These are phyloP conservation scores for Taphrina wiesneri DNA, from an alignment of 1,139 yeast species.

Conservation along the genomic window DNA sequence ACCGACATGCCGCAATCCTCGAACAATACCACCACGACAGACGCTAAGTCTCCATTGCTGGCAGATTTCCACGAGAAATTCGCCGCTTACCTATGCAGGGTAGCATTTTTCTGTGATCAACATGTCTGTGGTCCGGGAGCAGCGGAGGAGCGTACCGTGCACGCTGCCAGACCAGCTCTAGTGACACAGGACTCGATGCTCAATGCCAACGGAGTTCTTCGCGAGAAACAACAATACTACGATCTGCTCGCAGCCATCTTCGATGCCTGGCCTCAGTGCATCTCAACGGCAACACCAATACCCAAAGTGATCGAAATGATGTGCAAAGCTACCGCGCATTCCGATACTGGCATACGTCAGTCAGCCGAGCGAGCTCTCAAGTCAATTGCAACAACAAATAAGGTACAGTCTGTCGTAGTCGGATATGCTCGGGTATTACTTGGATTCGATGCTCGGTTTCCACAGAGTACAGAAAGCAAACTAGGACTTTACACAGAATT, in stretches of 20 bases:
- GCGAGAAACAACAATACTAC: conserved; percentile 47
- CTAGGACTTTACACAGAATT: conserved; percentile 75
- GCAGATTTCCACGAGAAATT: conserved; percentile 19
- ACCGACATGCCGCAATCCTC: not conserved
- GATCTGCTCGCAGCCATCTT: conserved; percentile 71
- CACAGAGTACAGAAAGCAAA: conserved; percentile 53
- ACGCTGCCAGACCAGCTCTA: conserved; percentile 3
- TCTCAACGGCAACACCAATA: conserved; percentile 57
- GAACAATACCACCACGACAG: not conserved
- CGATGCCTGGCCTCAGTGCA: conserved; percentile 69
- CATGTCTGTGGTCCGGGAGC: conserved; percentile 23
- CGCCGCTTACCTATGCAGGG: conserved; percentile 8
- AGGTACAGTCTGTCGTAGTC: conserved; percentile 70
- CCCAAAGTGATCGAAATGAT: conserved; percentile 68
- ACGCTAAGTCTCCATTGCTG: not conserved
- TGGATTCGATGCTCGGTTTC: conserved; percentile 59
- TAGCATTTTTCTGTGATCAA: conserved; percentile 37
- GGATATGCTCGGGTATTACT: conserved; percentile 79
- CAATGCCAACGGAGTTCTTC: conserved; percentile 9
- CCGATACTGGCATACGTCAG: conserved; percentile 59
- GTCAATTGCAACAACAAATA: conserved; percentile 64
- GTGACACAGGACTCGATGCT: not conserved
- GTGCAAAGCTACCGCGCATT: conserved; percentile 73
- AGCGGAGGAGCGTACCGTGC: conserved; percentile 1
- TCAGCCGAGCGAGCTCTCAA: conserved; percentile 67